These are phyloP conservation scores for Yarrowia deformans DNA, from an alignment of 805 yeast genomes.

Conservation along the genomic window DNA sequence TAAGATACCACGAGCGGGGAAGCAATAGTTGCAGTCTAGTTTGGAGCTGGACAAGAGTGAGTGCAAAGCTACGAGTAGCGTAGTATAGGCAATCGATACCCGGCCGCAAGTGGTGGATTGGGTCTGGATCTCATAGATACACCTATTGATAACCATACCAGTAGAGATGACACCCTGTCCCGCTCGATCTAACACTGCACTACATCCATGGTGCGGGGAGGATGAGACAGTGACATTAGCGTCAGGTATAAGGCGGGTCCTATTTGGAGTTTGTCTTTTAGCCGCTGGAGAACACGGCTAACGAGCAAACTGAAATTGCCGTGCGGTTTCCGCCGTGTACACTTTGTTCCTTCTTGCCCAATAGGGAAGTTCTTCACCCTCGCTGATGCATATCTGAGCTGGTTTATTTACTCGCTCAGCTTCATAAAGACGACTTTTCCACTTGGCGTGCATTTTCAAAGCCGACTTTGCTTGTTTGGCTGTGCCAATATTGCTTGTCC, in stretches of 20 bases:
- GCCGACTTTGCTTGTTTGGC: neutral
- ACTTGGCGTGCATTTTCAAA: constrained; percentile 11
- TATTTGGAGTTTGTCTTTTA: neutral
- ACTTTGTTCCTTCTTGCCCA: neutral
- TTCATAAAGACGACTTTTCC: neutral
- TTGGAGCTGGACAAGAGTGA: too few relatives aligned
- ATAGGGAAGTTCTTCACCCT: neutral
- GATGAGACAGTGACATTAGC: constrained; percentile 13
- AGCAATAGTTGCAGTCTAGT: too few relatives aligned
- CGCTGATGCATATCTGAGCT: too few relatives aligned
- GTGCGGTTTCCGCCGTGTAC: constrained; percentile 12
- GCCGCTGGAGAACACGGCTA: constrained; percentile 6
- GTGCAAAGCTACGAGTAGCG: too few relatives aligned
- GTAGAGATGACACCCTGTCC: neutral
- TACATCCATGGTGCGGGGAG: constrained; percentile 1
- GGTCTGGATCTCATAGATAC: too few relatives aligned
- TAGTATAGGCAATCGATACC: too few relatives aligned
- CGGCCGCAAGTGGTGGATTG: too few relatives aligned
- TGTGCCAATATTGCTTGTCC: constrained; percentile 8
- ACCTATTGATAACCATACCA: too few relatives aligned
- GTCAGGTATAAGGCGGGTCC: too few relatives aligned
- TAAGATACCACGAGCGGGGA: neutral
- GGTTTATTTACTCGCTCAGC: neutral
- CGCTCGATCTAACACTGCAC: neutral
- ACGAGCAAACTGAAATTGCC: constrained; percentile 11